Evolutionary conservation across 2,329 filamentous ascomycete genomes (phyloP).

Genomic region (Xenosphaeropsis pyriputrescens): DNA sequence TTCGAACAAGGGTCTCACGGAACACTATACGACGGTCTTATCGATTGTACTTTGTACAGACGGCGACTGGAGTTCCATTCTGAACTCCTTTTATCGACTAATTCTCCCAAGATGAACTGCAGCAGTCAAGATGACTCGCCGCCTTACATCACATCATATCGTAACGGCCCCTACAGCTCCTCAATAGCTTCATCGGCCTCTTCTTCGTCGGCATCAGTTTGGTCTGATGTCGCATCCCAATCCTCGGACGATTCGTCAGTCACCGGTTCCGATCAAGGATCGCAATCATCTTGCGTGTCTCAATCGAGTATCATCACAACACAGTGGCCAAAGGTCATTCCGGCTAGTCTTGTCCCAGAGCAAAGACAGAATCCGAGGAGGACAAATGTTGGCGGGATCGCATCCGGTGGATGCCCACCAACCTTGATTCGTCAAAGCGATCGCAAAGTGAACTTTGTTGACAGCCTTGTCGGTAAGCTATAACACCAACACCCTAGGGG

Average conservation of each 20-base stretch:
- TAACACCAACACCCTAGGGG: slow-evolving; percentile 17
- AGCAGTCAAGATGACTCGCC: slow-evolving; percentile 36
- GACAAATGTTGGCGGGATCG: slow-evolving; percentile 35
- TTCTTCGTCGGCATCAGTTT: slow-evolving; percentile 62
- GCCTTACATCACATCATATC: slow-evolving; percentile 31
- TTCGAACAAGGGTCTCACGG: slow-evolving; percentile 8
- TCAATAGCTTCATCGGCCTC: slow-evolving; percentile 63
- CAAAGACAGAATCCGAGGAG: slow-evolving; percentile 50
- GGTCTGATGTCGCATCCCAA: slow-evolving; percentile 60
- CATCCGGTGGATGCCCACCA: slow-evolving; percentile 51
- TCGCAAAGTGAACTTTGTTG: slow-evolving; percentile 89
- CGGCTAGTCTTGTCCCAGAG: slow-evolving; percentile 36
- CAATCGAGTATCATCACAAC: slow-evolving; percentile 8
- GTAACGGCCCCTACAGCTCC: slow-evolving; percentile 49
- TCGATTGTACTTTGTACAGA: slow-evolving; percentile 33
- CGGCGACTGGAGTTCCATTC: slow-evolving; percentile 36
- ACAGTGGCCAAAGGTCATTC: slow-evolving; percentile 18
- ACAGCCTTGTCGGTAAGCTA: slow-evolving; percentile 90
- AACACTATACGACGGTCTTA: slow-evolving; percentile 26
- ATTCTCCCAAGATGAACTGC: slow-evolving; percentile 38
- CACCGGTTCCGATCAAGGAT: slow-evolving; percentile 21
- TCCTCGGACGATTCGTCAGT: slow-evolving; percentile 53
- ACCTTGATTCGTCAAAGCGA: slow-evolving; percentile 74
- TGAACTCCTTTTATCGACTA: neutral
- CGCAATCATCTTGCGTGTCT: too few species aligned